These are phyloP conservation scores for Neopestalotiopsis sp. DNA, from an alignment of 2,329 filamentous ascomycete genomes.

Conservation along the genomic window DNA sequence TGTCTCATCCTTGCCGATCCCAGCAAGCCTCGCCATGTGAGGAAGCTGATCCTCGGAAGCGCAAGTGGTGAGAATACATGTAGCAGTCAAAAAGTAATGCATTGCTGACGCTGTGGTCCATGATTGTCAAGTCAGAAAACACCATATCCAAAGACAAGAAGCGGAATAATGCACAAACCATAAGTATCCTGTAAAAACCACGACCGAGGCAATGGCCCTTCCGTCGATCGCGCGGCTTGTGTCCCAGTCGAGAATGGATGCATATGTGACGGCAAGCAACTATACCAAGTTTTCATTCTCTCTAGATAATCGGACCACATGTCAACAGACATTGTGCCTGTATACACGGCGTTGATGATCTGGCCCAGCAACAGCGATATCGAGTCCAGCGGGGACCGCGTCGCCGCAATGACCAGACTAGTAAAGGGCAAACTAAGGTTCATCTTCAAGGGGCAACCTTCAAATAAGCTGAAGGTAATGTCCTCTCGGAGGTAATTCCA, in stretches of 20 bases:
- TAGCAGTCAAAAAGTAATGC: conserved; percentile 48
- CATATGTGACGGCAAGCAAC: conserved; percentile 36
- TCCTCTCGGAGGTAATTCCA: conserved; percentile 60
- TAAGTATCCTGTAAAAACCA: conserved; percentile 50
- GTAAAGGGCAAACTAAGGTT: conserved; percentile 33
- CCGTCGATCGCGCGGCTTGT: not conserved
- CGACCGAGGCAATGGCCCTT: conserved; percentile 39
- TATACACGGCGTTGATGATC: conserved; percentile 47
- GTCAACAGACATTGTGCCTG: conserved; percentile 6
- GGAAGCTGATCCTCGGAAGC: conserved; percentile 19
- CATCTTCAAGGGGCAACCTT: conserved; percentile 47
- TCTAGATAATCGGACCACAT: conserved; percentile 30
- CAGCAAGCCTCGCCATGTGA: not conserved
- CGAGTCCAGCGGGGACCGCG: conserved; percentile 44
- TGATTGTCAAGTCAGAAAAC: not conserved
- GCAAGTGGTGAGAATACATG: conserved; percentile 37
- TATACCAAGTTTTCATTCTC: conserved; percentile 38
- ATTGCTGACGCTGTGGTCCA: conserved; percentile 42
- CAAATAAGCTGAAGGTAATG: conserved; percentile 58
- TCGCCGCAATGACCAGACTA: conserved; percentile 22
- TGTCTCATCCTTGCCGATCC: not conserved
- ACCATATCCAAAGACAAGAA: not conserved
- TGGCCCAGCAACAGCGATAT: conserved; percentile 49
- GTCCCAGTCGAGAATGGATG: conserved; percentile 3
- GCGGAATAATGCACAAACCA: conserved; percentile 35